Base-by-base conservation (phyloP, 2,329 filamentous ascomycete genomes). In the Aureobasidium sp. region DNA sequence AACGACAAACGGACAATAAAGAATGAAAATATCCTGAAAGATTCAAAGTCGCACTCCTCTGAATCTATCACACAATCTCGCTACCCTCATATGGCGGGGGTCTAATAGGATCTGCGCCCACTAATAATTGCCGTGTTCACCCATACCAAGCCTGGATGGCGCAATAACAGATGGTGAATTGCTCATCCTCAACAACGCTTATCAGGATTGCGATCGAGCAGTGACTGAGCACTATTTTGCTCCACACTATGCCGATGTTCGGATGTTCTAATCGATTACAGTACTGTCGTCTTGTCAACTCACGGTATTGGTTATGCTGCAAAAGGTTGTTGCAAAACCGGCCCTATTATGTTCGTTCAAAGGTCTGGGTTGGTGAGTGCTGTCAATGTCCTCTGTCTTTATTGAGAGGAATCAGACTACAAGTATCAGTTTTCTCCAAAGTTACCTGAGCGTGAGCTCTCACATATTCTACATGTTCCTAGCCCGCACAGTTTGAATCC, bases 181-280 rank as follows among this genome's bases (percentile, higher is more conserved):
- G 35, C 50, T 54, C 50, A 54, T 42, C 15, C 52, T 56, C 52
- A 56, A 56, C 52, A 56, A 53, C 3, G 14, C 14, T 53, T n/a
- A 40, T 53, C 50, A 53, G 5, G 3, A 17, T 8, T 29, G 19
- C 15, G 40, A 24, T 44, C 5, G 40, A 44, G 9, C 40, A 24
- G 9, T 5, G 31, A 24, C 1, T 24, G 6, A 5, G 19, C 5
- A 6, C 22, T 5, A 44, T 11, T 5, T 35, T 14, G 5, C 14
- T 39, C 49, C 49, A 3, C 35, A 3, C 35, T 24, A 33, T 12
- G 37, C 49, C 49, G 49, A 52, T 24, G 29, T 33, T 50, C 47
- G 47, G 47, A 22, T 35, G 29, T 31, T 50, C 31, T 29, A 29
- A 29, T 29, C 27, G 6, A 29, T 6, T 29, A 29, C 11, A 33